These are phyloP conservation scores for Rhododendron vialii DNA, from an alignment of 148 eudicot species.

Conservation along the genomic window DNA sequence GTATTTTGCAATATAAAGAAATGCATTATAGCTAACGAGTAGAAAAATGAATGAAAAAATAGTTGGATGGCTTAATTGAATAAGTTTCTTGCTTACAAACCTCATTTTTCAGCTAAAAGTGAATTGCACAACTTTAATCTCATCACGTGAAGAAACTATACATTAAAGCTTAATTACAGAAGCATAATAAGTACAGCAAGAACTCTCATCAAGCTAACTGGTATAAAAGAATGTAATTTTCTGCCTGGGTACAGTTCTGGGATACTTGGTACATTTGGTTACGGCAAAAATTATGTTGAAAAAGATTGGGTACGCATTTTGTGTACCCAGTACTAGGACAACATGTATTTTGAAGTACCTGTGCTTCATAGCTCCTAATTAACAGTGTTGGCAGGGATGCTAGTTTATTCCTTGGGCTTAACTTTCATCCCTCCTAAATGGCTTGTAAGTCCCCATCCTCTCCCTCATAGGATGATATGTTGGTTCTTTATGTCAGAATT, in stretches of 20 bases:
- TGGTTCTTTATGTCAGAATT: neutral
- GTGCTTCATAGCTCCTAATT: neutral
- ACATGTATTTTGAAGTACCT: too few relatives aligned
- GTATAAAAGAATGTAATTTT: too few relatives aligned
- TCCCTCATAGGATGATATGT: neutral
- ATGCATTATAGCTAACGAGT: neutral
- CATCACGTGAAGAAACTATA: neutral
- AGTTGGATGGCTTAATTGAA: neutral
- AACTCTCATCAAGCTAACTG: too few relatives aligned
- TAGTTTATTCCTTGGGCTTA: neutral
- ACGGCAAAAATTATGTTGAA: too few relatives aligned
- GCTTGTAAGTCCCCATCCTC: neutral
- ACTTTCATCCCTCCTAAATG: neutral
- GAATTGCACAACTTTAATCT: neutral
- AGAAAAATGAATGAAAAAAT: neutral
- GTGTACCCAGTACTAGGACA: too few relatives aligned
- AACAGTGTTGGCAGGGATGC: neutral
- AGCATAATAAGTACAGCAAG: neutral
- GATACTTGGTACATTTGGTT: too few relatives aligned
- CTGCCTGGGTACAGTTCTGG: too few relatives aligned
- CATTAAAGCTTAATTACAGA: neutral
- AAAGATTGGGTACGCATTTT: too few relatives aligned
- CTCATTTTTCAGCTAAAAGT: neutral
- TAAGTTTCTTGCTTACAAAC: neutral
- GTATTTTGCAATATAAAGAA: neutral